Conservation (phyloP, 75 land plant species). For the Azolla pinnata region DNA sequence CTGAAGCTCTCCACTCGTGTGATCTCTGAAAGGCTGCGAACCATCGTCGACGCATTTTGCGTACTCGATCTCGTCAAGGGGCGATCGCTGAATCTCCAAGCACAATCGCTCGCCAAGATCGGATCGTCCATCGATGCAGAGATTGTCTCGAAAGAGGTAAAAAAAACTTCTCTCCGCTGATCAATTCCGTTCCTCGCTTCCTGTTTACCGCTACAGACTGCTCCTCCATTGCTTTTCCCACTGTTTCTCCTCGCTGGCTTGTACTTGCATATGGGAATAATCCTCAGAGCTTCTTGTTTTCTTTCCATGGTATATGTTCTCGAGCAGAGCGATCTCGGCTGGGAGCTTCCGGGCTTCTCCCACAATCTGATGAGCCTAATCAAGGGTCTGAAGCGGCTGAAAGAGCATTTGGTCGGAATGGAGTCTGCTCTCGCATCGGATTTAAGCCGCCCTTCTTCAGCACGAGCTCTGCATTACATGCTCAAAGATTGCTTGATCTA, state of each 20-base stretch:
- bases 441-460: constrained; percentile 12
- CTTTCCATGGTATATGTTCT: too few relatives aligned
- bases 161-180: background rate
- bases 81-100: constrained; percentile 29
- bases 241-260: too few relatives aligned
- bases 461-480: constrained; percentile 9
- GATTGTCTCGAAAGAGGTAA: constrained; percentile 37
- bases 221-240: too few relatives aligned
- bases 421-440: constrained; percentile 30
- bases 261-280: too few relatives aligned
- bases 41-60: constrained; percentile 38
- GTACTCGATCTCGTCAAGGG: constrained; percentile 16
- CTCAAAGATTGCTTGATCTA: constrained; percentile 16
- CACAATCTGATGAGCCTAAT: background rate
- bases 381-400: constrained; percentile 4
- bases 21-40: constrained; percentile 32
- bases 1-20: constrained; percentile 20
- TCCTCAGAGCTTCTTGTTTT: background rate
- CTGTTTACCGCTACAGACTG: too few relatives aligned
- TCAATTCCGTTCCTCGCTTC: too few relatives aligned
- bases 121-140: constrained; percentile 25
- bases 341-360: constrained; percentile 22
- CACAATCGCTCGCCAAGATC: constrained; percentile 17
- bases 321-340: constrained; percentile 37
- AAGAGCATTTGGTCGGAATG: constrained; percentile 37